Evolutionary conservation across 2,329 filamentous ascomycete genomes (phyloP).

Genomic region (Alternaria rosae): DNA sequence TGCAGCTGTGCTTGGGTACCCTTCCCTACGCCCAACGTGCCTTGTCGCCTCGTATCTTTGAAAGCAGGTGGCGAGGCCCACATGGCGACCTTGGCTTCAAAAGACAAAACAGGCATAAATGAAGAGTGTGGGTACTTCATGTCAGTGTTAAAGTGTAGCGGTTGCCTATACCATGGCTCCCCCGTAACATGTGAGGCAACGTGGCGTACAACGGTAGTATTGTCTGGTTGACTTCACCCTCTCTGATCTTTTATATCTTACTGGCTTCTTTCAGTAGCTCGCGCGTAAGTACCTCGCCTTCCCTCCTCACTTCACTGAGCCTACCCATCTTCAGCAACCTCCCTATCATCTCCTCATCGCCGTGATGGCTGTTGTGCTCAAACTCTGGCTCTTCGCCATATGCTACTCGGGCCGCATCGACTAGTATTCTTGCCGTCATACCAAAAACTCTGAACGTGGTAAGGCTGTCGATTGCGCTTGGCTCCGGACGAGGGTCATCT

Average conservation of each 20-base stretch:
- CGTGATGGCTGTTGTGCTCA: slow-evolving; percentile 71
- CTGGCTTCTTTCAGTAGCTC: slow-evolving; percentile 60
- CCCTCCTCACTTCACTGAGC: slow-evolving; percentile 59
- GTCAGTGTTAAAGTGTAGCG: neutral
- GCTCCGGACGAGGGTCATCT: slow-evolving; percentile 49
- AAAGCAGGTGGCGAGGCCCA: neutral
- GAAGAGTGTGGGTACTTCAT: neutral
- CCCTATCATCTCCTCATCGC: slow-evolving; percentile 71
- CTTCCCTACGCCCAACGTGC: neutral
- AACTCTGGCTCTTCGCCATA: slow-evolving; percentile 86
- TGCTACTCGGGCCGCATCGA: slow-evolving; percentile 85
- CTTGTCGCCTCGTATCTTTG: neutral
- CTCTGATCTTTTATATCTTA: slow-evolving; percentile 47
- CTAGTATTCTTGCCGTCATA: slow-evolving; percentile 90
- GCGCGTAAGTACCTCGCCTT: slow-evolving; percentile 61
- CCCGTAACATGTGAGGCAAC: neutral
- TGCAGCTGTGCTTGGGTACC: neutral
- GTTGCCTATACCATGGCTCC: neutral
- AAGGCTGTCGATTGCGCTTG: slow-evolving; percentile 48
- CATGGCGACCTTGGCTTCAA: neutral
- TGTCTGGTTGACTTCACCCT: neutral
- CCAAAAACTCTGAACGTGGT: slow-evolving; percentile 86
- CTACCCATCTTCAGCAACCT: slow-evolving; percentile 64
- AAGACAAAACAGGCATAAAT: neutral
- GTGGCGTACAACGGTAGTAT: neutral